Conservation (phyloP, 805 yeast species). For the Myxozyma neglecta region DNA sequence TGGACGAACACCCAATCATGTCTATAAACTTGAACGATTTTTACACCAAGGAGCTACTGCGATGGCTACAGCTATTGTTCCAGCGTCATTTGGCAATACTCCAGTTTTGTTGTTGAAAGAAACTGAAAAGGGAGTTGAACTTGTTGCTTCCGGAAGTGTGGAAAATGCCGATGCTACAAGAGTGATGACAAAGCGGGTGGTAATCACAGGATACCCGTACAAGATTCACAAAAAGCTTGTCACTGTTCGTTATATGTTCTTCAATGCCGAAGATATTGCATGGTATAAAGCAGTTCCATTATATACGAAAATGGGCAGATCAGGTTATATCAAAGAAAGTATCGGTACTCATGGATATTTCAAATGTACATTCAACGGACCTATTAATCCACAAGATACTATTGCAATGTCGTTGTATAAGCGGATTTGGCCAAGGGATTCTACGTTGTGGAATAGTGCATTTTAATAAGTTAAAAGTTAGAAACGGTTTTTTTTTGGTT, state of each 20-base stretch:
- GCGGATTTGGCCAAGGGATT: slow-evolving; percentile 81
- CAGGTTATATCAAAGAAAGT: slow-evolving; percentile 91
- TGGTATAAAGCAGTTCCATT: slow-evolving; percentile 90
- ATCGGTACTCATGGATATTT: slow-evolving; percentile 98
- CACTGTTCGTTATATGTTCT: slow-evolving; percentile 96
- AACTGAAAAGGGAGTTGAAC: slow-evolving; percentile 43
- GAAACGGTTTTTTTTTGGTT: background rate
- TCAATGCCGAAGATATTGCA: slow-evolving; percentile 82
- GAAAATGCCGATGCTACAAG: slow-evolving; percentile 82
- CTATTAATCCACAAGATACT: slow-evolving; percentile 85
- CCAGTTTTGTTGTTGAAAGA: slow-evolving; percentile 80
- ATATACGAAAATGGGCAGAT: slow-evolving; percentile 88
- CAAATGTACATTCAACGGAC: slow-evolving; percentile 93
- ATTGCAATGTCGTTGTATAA: slow-evolving; percentile 92
- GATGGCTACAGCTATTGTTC: slow-evolving; percentile 85
- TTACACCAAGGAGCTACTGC: slow-evolving; percentile 73
- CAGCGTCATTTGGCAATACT: slow-evolving; percentile 71
- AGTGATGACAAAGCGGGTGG: slow-evolving; percentile 80
- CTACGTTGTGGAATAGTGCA: slow-evolving; percentile 22
- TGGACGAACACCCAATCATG: slow-evolving; percentile 73
- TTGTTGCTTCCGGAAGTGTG: slow-evolving; percentile 89
- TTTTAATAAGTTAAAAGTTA: background rate
- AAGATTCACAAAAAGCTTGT: slow-evolving; percentile 91
- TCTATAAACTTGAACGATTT: slow-evolving; percentile 81
- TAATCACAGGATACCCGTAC: slow-evolving; percentile 91